These are phyloP conservation scores for Steccherinum ochraceum DNA, from an alignment of 768 basidiomycete genomes.

Conservation along the genomic window DNA sequence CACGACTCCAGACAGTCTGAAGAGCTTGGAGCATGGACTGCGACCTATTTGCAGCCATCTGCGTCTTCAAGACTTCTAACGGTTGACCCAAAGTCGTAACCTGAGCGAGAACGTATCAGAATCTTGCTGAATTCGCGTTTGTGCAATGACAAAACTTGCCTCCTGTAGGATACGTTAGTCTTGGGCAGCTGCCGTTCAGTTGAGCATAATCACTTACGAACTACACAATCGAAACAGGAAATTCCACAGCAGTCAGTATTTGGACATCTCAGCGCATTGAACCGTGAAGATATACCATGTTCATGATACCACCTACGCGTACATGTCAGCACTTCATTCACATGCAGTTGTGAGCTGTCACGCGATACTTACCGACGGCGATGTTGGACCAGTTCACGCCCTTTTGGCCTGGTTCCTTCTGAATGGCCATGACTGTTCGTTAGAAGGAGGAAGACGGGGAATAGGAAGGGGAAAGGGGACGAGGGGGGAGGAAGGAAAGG, in stretches of 20 bases:
- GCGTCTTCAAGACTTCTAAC: constrained; percentile 96
- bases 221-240: constrained; percentile 13
- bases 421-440: constrained; percentile 58
- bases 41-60: constrained; percentile 96
- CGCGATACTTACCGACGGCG: constrained; percentile 66
- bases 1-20: constrained; percentile 84
- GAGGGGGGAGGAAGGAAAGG: constrained; percentile 11
- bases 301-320: constrained; percentile 86
- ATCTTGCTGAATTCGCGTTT: not conserved
- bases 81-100: constrained; percentile 99
- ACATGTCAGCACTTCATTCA: constrained; percentile 10
- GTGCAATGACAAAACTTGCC: too few species aligned
- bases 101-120: constrained; percentile 30
- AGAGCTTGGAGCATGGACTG: constrained; percentile 88
- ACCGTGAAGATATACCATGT: constrained; percentile 79
- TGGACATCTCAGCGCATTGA: constrained; percentile 6
- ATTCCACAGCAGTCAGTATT: constrained; percentile 4
- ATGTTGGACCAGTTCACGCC: constrained; percentile 93
- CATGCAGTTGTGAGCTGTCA: constrained; percentile 14
- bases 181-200: too few species aligned
- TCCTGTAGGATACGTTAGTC: too few species aligned
- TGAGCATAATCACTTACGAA: constrained; percentile 25
- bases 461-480: constrained; percentile 10
- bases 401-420: constrained; percentile 85
- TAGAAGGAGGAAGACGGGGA: constrained; percentile 8